phyloP scores from a whole-genome alignment of 768 basidiomycete genomes.

The Gelatoporia subvermispora region DNA sequence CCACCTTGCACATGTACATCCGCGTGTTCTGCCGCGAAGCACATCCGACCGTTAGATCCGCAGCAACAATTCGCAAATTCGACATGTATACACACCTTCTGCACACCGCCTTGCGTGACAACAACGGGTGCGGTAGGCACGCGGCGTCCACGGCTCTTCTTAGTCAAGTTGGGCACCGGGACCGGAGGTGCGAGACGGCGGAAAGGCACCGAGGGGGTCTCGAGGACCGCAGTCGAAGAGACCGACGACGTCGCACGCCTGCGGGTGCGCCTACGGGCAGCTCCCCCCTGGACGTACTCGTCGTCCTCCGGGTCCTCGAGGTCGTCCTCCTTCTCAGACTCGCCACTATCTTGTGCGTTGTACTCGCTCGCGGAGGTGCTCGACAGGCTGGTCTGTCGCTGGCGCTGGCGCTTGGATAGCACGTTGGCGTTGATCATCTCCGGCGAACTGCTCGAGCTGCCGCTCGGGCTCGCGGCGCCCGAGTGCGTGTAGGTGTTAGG shows the following conservation, averaged over 20 bases:
- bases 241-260: slow-evolving; percentile 6
- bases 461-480: slow-evolving; percentile 4
- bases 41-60: slow-evolving; percentile 30
- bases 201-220: slow-evolving; percentile 5
- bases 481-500: background rate
- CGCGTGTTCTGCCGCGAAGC: slow-evolving; percentile 18
- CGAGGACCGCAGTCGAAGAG: slow-evolving; percentile 5
- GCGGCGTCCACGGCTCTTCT: slow-evolving; percentile 74
- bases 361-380: slow-evolving; percentile 10
- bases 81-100: slow-evolving; percentile 16
- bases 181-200: slow-evolving; percentile 52
- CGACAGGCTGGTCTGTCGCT: slow-evolving; percentile 12
- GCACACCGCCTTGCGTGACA: slow-evolving; percentile 20
- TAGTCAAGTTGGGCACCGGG: slow-evolving; percentile 73
- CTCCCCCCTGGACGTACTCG: slow-evolving; percentile 9
- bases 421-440: background rate
- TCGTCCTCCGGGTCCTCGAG: slow-evolving; percentile 10
- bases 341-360: slow-evolving; percentile 4
- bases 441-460: slow-evolving; percentile 9
- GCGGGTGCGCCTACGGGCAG: slow-evolving; percentile 6
- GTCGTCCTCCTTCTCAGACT: slow-evolving; percentile 9
- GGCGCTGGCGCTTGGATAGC: slow-evolving; percentile 7
- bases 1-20: slow-evolving; percentile 68
- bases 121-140: slow-evolving; percentile 51
- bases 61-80: background rate